Conservation (phyloP, 345 rosid genomes). For the Eucalyptus curtisii region DNA sequence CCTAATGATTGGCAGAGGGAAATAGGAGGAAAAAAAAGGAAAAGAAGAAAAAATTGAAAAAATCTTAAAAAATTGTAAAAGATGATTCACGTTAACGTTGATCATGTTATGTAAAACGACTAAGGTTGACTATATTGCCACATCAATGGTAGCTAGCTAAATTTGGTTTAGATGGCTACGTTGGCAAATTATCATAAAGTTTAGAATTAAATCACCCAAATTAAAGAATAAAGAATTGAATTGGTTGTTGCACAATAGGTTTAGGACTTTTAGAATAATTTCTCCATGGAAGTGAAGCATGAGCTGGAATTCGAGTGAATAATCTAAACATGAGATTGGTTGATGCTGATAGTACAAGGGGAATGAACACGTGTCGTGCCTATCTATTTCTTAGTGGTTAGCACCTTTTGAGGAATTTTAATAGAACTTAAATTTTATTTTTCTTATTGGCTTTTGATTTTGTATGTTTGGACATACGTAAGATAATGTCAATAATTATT, state of each 20-base stretch:
- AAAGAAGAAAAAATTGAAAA: not conserved
- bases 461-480: not conserved
- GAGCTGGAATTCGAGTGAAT: not conserved
- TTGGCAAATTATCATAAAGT: not conserved
- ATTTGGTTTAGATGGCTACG: not conserved
- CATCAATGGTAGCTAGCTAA: not conserved
- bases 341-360: not conserved
- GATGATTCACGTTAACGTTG: not conserved
- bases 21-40: not conserved
- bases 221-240: not conserved
- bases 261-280: not conserved
- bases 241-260: not conserved
- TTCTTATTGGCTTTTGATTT: not conserved
- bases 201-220: not conserved
- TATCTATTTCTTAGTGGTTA: not conserved
- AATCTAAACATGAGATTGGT: not conserved
- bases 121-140: not conserved
- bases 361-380: not conserved
- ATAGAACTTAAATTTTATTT: not conserved
- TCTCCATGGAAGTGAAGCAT: not conserved
- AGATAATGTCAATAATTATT: not conserved
- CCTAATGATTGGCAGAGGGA: fast-evolving
- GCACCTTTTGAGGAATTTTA: not conserved
- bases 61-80: not conserved
- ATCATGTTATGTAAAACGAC: not conserved